phyloP scores from a whole-genome alignment of 257 asterid genomes.

The Schizonepeta tenuifolia region DNA sequence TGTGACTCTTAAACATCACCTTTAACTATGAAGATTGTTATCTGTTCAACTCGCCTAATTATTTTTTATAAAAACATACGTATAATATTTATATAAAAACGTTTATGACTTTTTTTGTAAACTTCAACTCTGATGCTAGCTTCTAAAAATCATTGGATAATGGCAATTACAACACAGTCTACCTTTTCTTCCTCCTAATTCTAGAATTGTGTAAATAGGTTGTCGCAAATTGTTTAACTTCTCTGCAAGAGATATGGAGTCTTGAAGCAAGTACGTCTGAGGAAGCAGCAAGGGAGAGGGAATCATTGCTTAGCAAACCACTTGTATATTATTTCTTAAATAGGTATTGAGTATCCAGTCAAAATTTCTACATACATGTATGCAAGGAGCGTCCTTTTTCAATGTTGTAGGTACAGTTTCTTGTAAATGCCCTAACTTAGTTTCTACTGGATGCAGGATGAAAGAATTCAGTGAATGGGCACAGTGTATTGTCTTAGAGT shows the following conservation, averaged over 20 bases:
- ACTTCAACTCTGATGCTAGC: conserved; percentile 1
- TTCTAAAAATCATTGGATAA: conserved; percentile 1
- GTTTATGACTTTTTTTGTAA: conserved; percentile 21
- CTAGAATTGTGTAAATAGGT: conserved; percentile 54
- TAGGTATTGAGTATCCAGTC: conserved; percentile 50
- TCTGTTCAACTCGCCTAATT: neutral
- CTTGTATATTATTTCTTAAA: conserved; percentile 82
- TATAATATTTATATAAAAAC: conserved; percentile 4
- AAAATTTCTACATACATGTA: conserved; percentile 13
- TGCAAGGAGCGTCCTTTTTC: conserved; percentile 19
- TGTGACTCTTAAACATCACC: conserved; percentile 11
- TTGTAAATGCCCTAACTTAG: conserved; percentile 30
- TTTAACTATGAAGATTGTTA: neutral
- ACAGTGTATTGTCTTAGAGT: conserved; percentile 87
- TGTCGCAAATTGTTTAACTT: conserved; percentile 85
- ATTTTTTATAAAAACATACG: neutral
- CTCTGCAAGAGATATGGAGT: conserved; percentile 96
- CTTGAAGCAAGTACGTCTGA: conserved; percentile 89
- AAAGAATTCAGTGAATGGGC: conserved; percentile 98
- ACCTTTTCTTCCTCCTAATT: conserved; percentile 11
- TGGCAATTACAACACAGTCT: neutral
- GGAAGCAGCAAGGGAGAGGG: conserved; percentile 90
- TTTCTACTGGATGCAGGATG: conserved; percentile 59
- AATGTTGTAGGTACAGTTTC: conserved; percentile 8
- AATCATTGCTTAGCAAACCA: conserved; percentile 82